A percentile compares a stretch with the other conserved stretches of the same genome.
These are phyloP conservation scores for Collybiopsis luxurians DNA, from an alignment of 768 basidiomycete genomes.

Conservation along the genomic window DNA sequence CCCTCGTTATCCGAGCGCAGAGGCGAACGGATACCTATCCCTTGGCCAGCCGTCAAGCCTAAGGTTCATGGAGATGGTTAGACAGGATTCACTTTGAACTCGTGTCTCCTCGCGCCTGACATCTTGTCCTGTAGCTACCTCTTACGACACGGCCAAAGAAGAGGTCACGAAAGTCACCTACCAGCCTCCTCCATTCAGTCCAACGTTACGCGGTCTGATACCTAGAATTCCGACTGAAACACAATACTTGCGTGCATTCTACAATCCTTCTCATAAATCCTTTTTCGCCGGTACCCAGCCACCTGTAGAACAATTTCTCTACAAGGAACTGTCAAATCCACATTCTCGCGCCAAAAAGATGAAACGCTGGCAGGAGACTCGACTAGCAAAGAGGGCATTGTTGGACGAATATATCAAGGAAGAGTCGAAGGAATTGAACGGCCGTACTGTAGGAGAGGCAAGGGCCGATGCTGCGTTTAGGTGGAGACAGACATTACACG, in stretches of 20 bases:
- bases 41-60: slow-evolving; percentile 64
- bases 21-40: slow-evolving; percentile 45
- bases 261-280: slow-evolving; percentile 42
- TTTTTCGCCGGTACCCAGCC: slow-evolving; percentile 45
- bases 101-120: slow-evolving; percentile 3
- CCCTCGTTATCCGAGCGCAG: slow-evolving; percentile 50
- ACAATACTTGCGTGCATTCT: slow-evolving; percentile 56
- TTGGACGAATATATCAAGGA: slow-evolving; percentile 51
- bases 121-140: slow-evolving; percentile 34
- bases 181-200: slow-evolving; percentile 52
- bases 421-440: slow-evolving; percentile 54
- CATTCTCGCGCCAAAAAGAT: slow-evolving; percentile 83
- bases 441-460: slow-evolving; percentile 60
- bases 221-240: slow-evolving; percentile 47
- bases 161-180: slow-evolving; percentile 71
- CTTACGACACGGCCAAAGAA: slow-evolving; percentile 65
- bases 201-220: slow-evolving; percentile 30
- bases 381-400: slow-evolving; percentile 43
- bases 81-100: not conserved
- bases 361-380: slow-evolving; percentile 65
- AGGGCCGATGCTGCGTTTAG: slow-evolving; percentile 74
- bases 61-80: slow-evolving; percentile 39
- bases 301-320: slow-evolving; percentile 66
- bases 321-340: slow-evolving; percentile 75
- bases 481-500: slow-evolving; percentile 59